phyloP scores from a whole-genome alignment of 2,329 filamentous ascomycete genomes.

The Conoideocrella luteorostrata region DNA sequence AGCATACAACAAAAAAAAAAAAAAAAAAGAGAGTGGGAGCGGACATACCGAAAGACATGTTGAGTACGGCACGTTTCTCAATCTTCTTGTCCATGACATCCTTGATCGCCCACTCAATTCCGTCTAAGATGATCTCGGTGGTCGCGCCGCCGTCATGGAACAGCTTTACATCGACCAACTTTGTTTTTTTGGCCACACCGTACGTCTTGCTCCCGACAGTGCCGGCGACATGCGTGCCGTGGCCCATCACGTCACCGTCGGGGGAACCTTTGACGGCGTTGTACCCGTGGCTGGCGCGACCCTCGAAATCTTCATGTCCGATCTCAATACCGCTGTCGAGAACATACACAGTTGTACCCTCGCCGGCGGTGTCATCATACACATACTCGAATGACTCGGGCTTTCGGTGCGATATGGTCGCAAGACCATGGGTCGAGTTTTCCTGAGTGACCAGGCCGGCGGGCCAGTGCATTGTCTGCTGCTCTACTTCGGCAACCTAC shows the following conservation, averaged over 20 bases:
- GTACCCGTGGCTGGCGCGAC: slow-evolving; percentile 32
- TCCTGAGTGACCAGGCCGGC: slow-evolving; percentile 22
- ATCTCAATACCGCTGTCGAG: slow-evolving; percentile 48
- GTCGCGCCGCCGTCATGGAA: slow-evolving; percentile 21
- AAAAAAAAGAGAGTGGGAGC: background rate
- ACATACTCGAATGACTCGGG: slow-evolving; percentile 28
- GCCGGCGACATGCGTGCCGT: slow-evolving; percentile 42
- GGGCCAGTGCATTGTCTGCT: slow-evolving; percentile 23
- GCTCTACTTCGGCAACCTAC: slow-evolving; percentile 27
- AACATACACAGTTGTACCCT: slow-evolving; percentile 42
- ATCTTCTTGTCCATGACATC: slow-evolving; percentile 34
- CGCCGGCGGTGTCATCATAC: slow-evolving; percentile 35
- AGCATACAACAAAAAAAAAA: background rate
- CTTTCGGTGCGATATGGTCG: slow-evolving; percentile 35
- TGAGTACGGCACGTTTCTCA: slow-evolving; percentile 39
- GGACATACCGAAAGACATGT: slow-evolving; percentile 42
- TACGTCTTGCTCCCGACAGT: slow-evolving; percentile 37
- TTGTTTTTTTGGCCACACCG: slow-evolving; percentile 39
- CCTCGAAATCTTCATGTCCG: slow-evolving; percentile 38
- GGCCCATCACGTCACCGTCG: slow-evolving; percentile 30
- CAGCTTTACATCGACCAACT: slow-evolving; percentile 40
- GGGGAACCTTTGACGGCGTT: slow-evolving; percentile 28
- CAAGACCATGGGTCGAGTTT: slow-evolving; percentile 37
- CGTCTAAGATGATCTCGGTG: slow-evolving; percentile 19
- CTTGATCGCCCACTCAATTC: slow-evolving; percentile 33